Evolutionary conservation across 768 basidiomycete species (phyloP), one percentile per base, ranked within the genome.

Genomic region (Cystobasidium onofrii): DNA sequence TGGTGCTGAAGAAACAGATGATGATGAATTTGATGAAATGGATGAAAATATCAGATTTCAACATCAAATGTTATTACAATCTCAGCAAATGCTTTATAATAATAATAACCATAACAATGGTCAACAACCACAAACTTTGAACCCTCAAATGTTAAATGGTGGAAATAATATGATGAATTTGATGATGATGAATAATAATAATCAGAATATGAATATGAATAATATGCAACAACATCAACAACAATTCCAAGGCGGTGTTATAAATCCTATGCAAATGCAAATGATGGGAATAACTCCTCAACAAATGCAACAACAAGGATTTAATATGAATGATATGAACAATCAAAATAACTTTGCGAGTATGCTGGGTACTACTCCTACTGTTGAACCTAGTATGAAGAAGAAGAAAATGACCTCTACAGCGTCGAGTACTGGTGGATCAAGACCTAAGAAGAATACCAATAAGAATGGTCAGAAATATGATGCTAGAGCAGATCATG

Each of bases 41-140:
- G 34, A 65, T 41, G 63, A 64, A 10, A 41, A 60, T 34, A 60
- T 60, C 25, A 60, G 57, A 60, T 60, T 60, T 20, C 57, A 60
- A 29, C 57, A 60, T 60, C 57, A 60, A 60, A n/a, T n/a, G n/a
- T 60, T 60, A 34, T 60, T 60, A 20, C 57, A 60, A 34, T 27
- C 27, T 6, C 57, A 60, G 57, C 57, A 60, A 60, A 60, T 60
- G 57, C 33, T 60, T 13, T 60, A 60, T 60, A 34, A 62, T 27
- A 9, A 23, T 25, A n/a, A n/a, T n/a, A n/a, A n/a, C n/a, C n/a
- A n/a, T n/a, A n/a, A n/a, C n/a, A n/a, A n/a, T n/a, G n/a, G n/a
- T n/a, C n/a, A n/a, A n/a, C n/a, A n/a, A n/a, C 15, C 25, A 0
- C 41, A 39, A 27, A 2, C 20, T 13, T 39, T 18, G 1, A 46